Conservation (phyloP, 106 monocot species). For the Phalaenopsis equestris region DNA sequence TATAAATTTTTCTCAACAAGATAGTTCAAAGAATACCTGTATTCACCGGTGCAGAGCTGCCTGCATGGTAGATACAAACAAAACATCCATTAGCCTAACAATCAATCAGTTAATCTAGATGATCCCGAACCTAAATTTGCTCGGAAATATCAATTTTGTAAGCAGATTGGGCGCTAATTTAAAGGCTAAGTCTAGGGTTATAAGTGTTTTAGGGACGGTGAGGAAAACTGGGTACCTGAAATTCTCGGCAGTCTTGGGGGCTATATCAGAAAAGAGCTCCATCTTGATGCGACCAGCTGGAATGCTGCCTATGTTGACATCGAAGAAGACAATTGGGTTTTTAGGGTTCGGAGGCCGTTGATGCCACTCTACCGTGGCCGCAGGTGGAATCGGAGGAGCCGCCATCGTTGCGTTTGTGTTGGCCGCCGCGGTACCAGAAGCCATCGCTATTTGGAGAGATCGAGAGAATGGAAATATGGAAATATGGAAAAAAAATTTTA, state of each 20-base stretch:
- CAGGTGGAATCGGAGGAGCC: constrained; percentile 17
- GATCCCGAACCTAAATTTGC: neutral
- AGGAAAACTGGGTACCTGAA: constrained; percentile 40
- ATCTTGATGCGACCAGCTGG: constrained; percentile 95
- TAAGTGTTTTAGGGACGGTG: neutral
- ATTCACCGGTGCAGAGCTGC: constrained; percentile 95
- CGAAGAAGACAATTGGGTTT: constrained; percentile 96
- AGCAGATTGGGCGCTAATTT: neutral
- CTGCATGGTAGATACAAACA: constrained; percentile 33
- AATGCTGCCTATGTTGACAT: constrained; percentile 88
- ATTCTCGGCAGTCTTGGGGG: constrained; percentile 95
- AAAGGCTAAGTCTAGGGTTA: neutral
- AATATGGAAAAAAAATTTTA: too few relatives aligned
- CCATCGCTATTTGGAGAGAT: neutral
- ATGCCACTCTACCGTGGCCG: constrained; percentile 76
- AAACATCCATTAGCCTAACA: constrained; percentile 10
- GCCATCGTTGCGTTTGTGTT: constrained; percentile 12
- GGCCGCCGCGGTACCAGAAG: neutral
- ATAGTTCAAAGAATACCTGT: constrained; percentile 40
- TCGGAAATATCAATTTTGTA: neutral
- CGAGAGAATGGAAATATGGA: neutral
- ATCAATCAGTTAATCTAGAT: neutral
- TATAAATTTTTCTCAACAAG: neutral
- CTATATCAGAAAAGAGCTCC: constrained; percentile 94
- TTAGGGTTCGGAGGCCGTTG: constrained; percentile 83